Base-by-base conservation (phyloP, 78 protist species). In the Dictyostelium firmibasis region DNA sequence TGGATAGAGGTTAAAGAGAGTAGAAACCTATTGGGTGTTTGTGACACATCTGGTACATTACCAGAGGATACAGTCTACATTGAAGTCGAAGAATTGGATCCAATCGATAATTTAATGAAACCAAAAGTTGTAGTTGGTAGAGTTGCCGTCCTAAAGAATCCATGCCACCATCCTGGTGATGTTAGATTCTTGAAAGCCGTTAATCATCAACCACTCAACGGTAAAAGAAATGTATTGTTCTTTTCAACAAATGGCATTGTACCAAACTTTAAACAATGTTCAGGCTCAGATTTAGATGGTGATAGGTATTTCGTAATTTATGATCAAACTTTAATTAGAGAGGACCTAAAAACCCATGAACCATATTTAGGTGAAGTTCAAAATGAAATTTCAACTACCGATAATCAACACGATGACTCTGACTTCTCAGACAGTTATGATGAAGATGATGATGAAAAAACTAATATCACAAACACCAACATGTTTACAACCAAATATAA, bases 221-320 rank as follows among this genome's bases (percentile, higher is more conserved):
- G 62, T 3, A 11, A 92, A 27, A 11, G 33, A 29, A 77, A 83
- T 82, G 85, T 94, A 4, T 29, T 92, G 2, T 60, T 75, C 47
- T 96, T 96, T 75, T 83, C 96, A 20, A 47, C 38, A 50, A 18
- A 82, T 8, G 96, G 97, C 0, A n/a, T 13, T 8, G 84, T 88
- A 4, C 97, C 97, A n/a, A 72, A 44, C 4, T 79, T 81, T 35
- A 77, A 92, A n/a, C 60, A 91, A 89, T 84, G 77, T 27, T 79
- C 94, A 4, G 97, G 97, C 18, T 7, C 81, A 25, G 97, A 96
- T 87, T 27, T 96, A 13, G 97, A 96, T 31, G 97, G 97, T 36
- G 97, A 96, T 33, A 41, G 86, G 16, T 96, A 84, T 76, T 94
- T 92, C 70, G 91, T 96, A 4, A 5, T 53, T 11, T 96, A 81